phyloP scores from a whole-genome alignment of 139 green algal genomes.

The Haematococcus sp. region DNA sequence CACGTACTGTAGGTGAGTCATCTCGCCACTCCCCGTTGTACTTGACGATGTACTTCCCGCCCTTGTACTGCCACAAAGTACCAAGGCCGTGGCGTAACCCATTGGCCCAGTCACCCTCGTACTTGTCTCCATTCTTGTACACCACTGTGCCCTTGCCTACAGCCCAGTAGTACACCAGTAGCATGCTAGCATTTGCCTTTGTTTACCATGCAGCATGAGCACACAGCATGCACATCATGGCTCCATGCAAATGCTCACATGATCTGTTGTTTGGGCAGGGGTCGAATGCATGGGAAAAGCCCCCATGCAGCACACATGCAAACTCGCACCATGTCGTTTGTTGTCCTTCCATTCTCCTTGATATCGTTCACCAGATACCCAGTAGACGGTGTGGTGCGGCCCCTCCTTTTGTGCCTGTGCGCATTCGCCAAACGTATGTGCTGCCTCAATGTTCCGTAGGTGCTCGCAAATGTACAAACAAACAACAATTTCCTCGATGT shows the following conservation, averaged over 20 bases:
- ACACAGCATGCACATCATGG: too few relatives aligned
- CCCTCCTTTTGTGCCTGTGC: conserved; percentile 66
- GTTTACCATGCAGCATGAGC: too few relatives aligned
- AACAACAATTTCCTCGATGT: neutral
- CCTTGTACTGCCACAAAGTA: conserved; percentile 57
- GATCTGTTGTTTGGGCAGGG: too few relatives aligned
- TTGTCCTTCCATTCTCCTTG: conserved; percentile 65
- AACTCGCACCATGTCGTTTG: conserved; percentile 53
- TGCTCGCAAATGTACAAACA: neutral
- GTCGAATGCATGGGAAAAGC: too few relatives aligned
- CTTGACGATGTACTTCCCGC: conserved; percentile 57
- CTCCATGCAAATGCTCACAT: neutral
- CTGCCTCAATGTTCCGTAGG: neutral
- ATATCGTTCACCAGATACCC: conserved; percentile 52
- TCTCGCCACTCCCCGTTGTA: conserved; percentile 67
- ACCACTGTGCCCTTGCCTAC: conserved; percentile 62
- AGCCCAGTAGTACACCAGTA: neutral
- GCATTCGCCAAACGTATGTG: neutral
- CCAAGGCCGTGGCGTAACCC: conserved; percentile 55
- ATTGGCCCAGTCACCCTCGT: conserved; percentile 69
- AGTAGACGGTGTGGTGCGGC: conserved; percentile 56
- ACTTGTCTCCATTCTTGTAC: conserved; percentile 74
- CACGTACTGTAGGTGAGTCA: conserved; percentile 48
- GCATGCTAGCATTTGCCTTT: too few relatives aligned
- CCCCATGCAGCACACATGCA: neutral